Evolutionary conservation across 805 yeast species (phyloP).

Genomic region (Clavispora fructus): DNA sequence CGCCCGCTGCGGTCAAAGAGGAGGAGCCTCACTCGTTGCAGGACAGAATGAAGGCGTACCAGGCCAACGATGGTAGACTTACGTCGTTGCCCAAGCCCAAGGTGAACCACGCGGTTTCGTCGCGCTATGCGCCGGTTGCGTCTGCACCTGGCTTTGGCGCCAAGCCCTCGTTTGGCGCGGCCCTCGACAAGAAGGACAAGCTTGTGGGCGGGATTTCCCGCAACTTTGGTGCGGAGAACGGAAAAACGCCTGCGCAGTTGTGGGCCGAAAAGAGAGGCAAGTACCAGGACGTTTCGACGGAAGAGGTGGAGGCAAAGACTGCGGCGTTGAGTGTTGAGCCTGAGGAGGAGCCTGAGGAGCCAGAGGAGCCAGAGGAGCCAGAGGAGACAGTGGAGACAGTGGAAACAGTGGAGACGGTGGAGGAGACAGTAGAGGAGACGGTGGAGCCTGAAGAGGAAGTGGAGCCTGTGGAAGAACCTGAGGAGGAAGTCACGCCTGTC

Average conservation of each 20-base stretch:
- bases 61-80: conserved; percentile 42
- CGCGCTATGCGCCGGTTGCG: conserved; percentile 39
- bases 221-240: conserved; percentile 52
- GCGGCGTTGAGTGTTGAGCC: background rate
- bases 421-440: conserved; percentile 9
- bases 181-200: conserved; percentile 33
- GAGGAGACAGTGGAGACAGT: background rate
- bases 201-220: conserved; percentile 55
- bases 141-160: conserved; percentile 12
- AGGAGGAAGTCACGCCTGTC: conserved; percentile 1
- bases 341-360: conserved; percentile 5
- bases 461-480: conserved; percentile 4
- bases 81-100: conserved; percentile 63
- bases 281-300: conserved; percentile 39
- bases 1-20: conserved; percentile 7
- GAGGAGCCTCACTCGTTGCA: conserved; percentile 46
- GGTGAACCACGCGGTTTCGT: conserved; percentile 43
- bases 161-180: conserved; percentile 9
- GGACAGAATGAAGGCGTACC: conserved; percentile 42
- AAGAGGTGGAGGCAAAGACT: conserved; percentile 7
- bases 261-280: conserved; percentile 92
- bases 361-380: conserved; percentile 7
- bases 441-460: conserved; percentile 12
- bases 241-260: conserved; percentile 89
- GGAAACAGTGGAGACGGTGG: background rate